A percentile compares a stretch with the other conserved stretches of the same genome.
phyloP scores from a whole-genome alignment of 1,284 basidiomycete genomes.

The Heterobasidion annosum region DNA sequence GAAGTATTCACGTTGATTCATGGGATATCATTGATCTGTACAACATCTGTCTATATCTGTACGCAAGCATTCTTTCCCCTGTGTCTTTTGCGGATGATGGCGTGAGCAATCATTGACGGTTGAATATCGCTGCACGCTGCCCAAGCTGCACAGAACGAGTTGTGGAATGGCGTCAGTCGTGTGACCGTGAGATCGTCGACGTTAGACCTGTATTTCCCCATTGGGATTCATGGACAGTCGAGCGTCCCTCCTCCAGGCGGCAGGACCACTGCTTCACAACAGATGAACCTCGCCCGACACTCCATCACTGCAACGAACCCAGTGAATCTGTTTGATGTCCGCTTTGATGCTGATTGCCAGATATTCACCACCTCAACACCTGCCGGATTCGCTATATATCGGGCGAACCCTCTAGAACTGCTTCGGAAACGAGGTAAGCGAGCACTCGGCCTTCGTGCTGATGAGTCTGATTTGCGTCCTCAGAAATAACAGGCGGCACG shows the following conservation, averaged over 20 bases:
- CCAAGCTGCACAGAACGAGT: too few relatives aligned
- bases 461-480: constrained; percentile 4
- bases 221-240: not conserved
- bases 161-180: not conserved
- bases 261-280: not conserved
- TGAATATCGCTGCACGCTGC: too few relatives aligned
- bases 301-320: constrained; percentile 76
- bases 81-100: not conserved
- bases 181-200: not conserved
- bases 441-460: constrained; percentile 13
- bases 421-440: constrained; percentile 69
- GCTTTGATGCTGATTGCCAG: constrained; percentile 68
- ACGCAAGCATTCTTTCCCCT: not conserved
- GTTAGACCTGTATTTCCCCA: not conserved
- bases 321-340: constrained; percentile 68
- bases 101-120: too few relatives aligned
- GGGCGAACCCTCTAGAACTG: constrained; percentile 68
- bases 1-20: not conserved
- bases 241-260: not conserved
- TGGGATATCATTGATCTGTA: not conserved
- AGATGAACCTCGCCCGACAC: constrained; percentile 86
- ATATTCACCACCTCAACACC: constrained; percentile 82
- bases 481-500: constrained; percentile 75
- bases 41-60: not conserved
- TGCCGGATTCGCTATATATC: constrained; percentile 84